These are phyloP conservation scores for Fusarium heterosporum DNA, from an alignment of 2,329 filamentous ascomycete species.

Conservation along the genomic window DNA sequence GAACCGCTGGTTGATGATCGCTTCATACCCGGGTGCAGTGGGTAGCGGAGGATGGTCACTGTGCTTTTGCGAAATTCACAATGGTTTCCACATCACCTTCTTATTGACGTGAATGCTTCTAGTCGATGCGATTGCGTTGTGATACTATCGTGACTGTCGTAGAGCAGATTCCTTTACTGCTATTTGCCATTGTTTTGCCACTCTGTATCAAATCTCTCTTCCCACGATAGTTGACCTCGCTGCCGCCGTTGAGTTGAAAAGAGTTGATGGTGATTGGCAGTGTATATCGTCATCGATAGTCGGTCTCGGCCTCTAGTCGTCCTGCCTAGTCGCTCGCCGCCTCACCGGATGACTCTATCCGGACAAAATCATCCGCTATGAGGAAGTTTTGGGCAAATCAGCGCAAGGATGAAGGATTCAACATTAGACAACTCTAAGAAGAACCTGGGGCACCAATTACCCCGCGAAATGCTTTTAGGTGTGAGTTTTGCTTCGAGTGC, in stretches of 20 bases:
- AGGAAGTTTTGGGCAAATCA: conserved; percentile 15
- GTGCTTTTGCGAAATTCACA: conserved; percentile 70
- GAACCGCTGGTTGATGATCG: conserved; percentile 72
- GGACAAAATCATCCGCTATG: conserved; percentile 12
- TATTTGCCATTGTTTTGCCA: neutral
- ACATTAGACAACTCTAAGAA: neutral
- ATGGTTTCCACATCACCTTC: conserved; percentile 62
- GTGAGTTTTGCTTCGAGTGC: neutral
- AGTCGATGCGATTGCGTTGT: conserved; percentile 33
- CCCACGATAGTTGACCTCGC: neutral
- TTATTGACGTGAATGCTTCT: conserved; percentile 30
- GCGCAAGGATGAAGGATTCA: neutral
- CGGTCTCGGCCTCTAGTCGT: conserved; percentile 8
- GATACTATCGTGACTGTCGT: conserved; percentile 38
- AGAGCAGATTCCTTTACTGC: conserved; percentile 9
- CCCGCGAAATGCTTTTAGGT: conserved; percentile 25
- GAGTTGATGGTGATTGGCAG: conserved; percentile 11
- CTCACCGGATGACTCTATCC: conserved; percentile 29
- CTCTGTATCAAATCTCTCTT: neutral
- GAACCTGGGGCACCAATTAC: conserved; percentile 23
- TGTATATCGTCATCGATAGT: conserved; percentile 31
- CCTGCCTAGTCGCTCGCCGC: conserved; percentile 1
- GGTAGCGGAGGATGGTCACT: conserved; percentile 60
- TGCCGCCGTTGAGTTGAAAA: neutral
- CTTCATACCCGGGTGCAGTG: conserved; percentile 69